Evolutionary conservation across 306 rosid species (phyloP), one percentile per base, ranked within the genome.

Genomic region (Castanea crenata): DNA sequence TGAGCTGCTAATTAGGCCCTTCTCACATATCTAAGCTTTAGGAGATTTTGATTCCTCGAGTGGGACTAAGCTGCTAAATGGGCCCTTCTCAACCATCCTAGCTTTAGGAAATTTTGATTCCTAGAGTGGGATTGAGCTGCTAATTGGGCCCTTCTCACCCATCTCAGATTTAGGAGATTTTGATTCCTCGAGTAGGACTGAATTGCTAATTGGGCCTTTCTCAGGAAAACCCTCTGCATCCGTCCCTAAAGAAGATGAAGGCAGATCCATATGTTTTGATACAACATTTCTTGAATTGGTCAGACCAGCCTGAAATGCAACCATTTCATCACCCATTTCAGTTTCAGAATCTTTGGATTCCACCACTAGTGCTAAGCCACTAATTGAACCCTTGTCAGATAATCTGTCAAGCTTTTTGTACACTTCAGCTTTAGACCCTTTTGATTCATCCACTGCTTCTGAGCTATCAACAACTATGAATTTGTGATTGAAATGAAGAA

Each of bases 391-490:
- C 75, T 77, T 57, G 25, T 21, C 75, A 21, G 27, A 46, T 14
- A 58, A 34, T 38, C 54, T 52, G 13, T 76, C 15, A 4, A 21
- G 52, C 59, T 78, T 70, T 57, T 78, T 34, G 54, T 41, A 69
- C 61, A 34, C 84, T 35, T 78, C 75, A 58, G 29, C 74, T 23
- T 20, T 76, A 61, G 69, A 81, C 25, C 70, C 52, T 74, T 79
- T 52, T 52, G 76, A 61, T 46, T 75, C 80, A 13, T 54, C 55
- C 63, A 9, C 69, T 74, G 65, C 57, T 35, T 29, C 61, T 38
- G 80, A n/a, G 69, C 74, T 77, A 64, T 35, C 79, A 8, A 21
- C 65, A 31, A 25, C 74, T n/a, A n/a, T n/a, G n/a, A n/a, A n/a
- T n/a, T n/a, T n/a, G n/a, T n/a, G n/a, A n/a, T n/a, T n/a, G n/a